phyloP scores from a whole-genome alignment of 345 rosid genomes.

The Fremontodendron californicum region DNA sequence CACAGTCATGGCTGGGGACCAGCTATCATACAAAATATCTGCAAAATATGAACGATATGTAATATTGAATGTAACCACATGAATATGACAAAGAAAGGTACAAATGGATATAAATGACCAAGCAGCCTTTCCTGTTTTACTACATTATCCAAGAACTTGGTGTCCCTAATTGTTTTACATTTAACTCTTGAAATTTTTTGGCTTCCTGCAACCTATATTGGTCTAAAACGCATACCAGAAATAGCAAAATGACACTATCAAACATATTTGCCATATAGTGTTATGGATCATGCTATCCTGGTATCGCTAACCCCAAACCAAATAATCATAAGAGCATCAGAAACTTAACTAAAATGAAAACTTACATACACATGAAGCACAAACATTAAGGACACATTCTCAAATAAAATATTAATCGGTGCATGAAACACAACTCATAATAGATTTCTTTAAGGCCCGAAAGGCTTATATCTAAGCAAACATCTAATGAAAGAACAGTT shows the following conservation, averaged over 20 bases:
- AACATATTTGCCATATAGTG: background rate
- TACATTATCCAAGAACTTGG: background rate
- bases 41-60: constrained; percentile 13
- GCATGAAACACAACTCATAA: background rate
- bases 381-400: background rate
- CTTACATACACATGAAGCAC: background rate
- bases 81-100: background rate
- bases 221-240: background rate
- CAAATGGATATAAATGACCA: background rate
- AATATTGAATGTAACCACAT: background rate
- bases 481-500: background rate
- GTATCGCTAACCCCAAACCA: background rate
- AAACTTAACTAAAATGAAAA: background rate
- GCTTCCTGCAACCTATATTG: background rate
- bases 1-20: constrained; percentile 86
- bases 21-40: constrained; percentile 81
- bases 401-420: background rate
- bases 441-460: background rate
- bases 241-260: background rate
- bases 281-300: background rate
- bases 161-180: background rate
- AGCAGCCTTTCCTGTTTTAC: background rate
- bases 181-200: background rate
- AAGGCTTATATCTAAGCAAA: background rate
- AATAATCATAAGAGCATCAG: constrained; percentile 2